Conservation (phyloP, 2,329 filamentous ascomycete species). For the Dactylellina leptospora region DNA sequence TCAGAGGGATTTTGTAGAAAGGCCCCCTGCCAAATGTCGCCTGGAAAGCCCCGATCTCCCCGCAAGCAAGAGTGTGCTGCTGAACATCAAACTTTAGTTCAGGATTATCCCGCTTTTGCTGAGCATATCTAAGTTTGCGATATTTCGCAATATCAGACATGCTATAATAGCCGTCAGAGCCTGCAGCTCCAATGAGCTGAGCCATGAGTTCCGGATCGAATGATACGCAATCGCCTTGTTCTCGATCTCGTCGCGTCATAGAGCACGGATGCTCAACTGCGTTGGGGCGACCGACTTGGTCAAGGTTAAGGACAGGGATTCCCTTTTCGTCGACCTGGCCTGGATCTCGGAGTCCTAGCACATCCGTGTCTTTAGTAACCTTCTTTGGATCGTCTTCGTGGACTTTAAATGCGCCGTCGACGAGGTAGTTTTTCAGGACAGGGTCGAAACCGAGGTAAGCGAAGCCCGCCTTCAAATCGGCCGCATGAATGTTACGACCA, state of each 20-base stretch:
- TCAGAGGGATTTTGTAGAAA: conserved; percentile 22
- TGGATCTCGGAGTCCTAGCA: conserved; percentile 13
- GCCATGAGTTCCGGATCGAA: conserved; percentile 56
- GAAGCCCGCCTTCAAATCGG: not conserved
- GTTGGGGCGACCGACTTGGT: conserved; percentile 58
- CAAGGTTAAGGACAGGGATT: conserved; percentile 54
- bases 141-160: conserved; percentile 38
- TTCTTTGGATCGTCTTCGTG: conserved; percentile 8
- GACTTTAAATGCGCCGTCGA: conserved; percentile 8
- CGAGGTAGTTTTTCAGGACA: conserved; percentile 6
- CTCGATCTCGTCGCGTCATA: conserved; percentile 56
- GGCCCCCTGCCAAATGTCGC: conserved; percentile 10
- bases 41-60: conserved; percentile 36
- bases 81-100: conserved; percentile 31
- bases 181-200: conserved; percentile 53
- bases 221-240: conserved; percentile 56
- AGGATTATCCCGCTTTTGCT: conserved; percentile 11
- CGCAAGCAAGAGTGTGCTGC: conserved; percentile 33
- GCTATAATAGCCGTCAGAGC: conserved; percentile 31
- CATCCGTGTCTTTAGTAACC: conserved; percentile 1
- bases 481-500: conserved; percentile 15
- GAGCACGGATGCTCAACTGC: conserved; percentile 59
- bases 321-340: conserved; percentile 42
- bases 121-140: conserved; percentile 6
- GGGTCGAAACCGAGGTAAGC: conserved; percentile 5